Base-by-base conservation (phyloP, 106 monocot species). In the Dioscorea alata region DNA sequence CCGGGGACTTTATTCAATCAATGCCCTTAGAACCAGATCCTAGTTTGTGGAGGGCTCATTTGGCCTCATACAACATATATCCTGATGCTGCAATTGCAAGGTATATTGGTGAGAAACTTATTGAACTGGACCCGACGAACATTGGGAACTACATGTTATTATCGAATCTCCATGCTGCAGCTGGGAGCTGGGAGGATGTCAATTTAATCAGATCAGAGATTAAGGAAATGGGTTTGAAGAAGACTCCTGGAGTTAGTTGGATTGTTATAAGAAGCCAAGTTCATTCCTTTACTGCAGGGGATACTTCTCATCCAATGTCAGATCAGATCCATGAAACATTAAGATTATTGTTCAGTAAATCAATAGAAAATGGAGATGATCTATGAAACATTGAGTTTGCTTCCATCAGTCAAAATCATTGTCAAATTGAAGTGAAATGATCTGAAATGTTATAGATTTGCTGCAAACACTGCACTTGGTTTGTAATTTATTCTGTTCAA, bases 151-250 rank as follows among this genome's bases (percentile, higher is more conserved):
- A 78, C 34, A 33, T 78, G 2, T 51, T 78, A 20, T 33, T 71
- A 14, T 66, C 78, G 51, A 78, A 78, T 16, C 64, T 78, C 20
- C 72, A 78, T 67, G 78, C 78, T 34, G 66, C 54, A 60, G 50
- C 42, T 32, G 78, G 78, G 16, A 61, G 54, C 33, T 78, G 78
- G 78, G 78, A 71, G 35, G 58, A 63, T 25, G 78, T 67, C 23
- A 57, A 64, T 4, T 20, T 14, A 28, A 22, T 67, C 49, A 67
- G 78, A 61, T 42, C 23, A 33, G 2, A 14, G 13, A 71, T 78
- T 17, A 71, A 42, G 65, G 61, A 66, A 33, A 61, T 8, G 32
- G 66, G 78, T 33, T 67, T 78, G 24, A 48, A 57, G 49, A 78
- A 78, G 49, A 48, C 58, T 50, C 66, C 72, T 2, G 72, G 78